Evolutionary conservation across 352 stramenopile genomes (phyloP), one percentile per base, ranked within the genome.

Genomic region (Phytophthora cajani): DNA sequence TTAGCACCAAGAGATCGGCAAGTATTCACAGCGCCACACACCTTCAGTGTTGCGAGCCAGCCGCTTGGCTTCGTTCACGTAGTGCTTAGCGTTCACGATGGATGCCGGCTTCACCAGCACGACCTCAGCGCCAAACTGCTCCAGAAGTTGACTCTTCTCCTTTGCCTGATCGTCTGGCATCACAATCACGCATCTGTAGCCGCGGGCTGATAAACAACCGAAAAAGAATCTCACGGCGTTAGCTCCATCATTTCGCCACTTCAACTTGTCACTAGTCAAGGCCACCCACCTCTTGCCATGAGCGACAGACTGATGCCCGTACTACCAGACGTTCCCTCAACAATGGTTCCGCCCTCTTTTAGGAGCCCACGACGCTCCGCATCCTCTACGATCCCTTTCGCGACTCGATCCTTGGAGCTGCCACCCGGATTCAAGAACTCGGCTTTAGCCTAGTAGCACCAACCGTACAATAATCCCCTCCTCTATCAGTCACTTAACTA

Each of bases 61-160:
- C 21, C 85, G 85, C 58, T 91, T 87, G 16, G 97, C 98, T 70
- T 99, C 86, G 78, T 99, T 99, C 32, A 99, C 96, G 74, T 99
- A 99, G 79, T 99, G 97, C 49, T 98, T 97, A 0, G 96, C 91
- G 79, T 99, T 99, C 23, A 98, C 94, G 61, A 99, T 99, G n/a
- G 96, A 93, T 11, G 91, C 94, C 16, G 89, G 94, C 62, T 91
- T 93, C 38, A 98, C 89, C 8, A 97, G 75, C 65, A 95, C 80
- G 5, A 98, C 88, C 12, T 97, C 82, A 12, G 96, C 94, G 40
- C 89, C 93, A 62, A 97, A 93, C 57, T 92, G 79, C 53, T 89
- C 64, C 47, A 98, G 69, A 4, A 96, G 69, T 47, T 91, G 71
- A 40, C 79, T 85, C 62, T 98, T 98, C 77, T 99, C 96, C 51